These are phyloP conservation scores for Penicillium janthinellum DNA, from an alignment of 2,329 filamentous ascomycete genomes.

Conservation along the genomic window DNA sequence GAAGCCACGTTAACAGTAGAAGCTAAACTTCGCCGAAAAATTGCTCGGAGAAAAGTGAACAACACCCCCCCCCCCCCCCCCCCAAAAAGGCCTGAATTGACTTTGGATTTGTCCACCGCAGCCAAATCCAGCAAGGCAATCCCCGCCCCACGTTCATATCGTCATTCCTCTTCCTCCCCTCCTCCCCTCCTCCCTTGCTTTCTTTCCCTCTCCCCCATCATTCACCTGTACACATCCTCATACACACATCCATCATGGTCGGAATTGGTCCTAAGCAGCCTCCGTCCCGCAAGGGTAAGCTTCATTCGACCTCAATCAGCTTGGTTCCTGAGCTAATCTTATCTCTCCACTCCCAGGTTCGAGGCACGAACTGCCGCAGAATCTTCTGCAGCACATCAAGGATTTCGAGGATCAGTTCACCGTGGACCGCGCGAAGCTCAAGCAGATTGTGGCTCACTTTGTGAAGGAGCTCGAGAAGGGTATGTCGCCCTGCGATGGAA, in stretches of 20 bases:
- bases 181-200: slow-evolving; percentile 2
- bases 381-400: slow-evolving; percentile 78
- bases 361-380: slow-evolving; percentile 85
- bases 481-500: slow-evolving; percentile 38
- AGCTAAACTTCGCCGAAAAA: not conserved
- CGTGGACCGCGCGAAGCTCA: slow-evolving; percentile 76
- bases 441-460: slow-evolving; percentile 89
- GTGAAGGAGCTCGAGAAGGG: slow-evolving; percentile 84
- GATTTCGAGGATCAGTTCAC: slow-evolving; percentile 82
- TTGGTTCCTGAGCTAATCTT: slow-evolving; percentile 13
- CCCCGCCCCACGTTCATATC: slow-evolving; percentile 31
- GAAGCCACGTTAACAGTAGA: not conserved
- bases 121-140: slow-evolving; percentile 28
- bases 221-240: slow-evolving; percentile 1
- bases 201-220: not conserved
- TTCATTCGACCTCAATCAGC: slow-evolving; percentile 15
- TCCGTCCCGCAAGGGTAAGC: slow-evolving; percentile 74
- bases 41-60: not conserved
- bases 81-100: not conserved
- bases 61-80: not conserved
- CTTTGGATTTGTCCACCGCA: slow-evolving; percentile 20
- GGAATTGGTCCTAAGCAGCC: slow-evolving; percentile 64
- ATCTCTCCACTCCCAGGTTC: slow-evolving; percentile 63
- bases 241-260: slow-evolving; percentile 57
- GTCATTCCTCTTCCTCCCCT: slow-evolving; percentile 23